Conservation (phyloP, 2,329 filamentous ascomycete species). For the Pseudogymnoascus sp. region DNA sequence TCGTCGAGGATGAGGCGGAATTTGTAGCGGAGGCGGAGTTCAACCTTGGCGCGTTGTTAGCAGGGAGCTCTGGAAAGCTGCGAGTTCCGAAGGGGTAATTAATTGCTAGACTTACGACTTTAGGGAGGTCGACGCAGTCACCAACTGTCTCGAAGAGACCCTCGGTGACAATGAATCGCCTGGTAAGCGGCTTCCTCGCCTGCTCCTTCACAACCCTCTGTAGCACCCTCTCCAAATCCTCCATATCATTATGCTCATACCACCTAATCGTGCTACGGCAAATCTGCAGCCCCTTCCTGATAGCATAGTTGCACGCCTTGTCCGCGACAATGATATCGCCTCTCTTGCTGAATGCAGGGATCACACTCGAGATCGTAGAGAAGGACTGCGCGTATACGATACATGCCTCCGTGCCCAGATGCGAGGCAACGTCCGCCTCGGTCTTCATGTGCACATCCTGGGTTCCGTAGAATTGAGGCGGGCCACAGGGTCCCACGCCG, state of each 20-base stretch:
- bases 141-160: constrained; percentile 87
- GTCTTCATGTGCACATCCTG: constrained; percentile 98
- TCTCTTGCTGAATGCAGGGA: constrained; percentile 92
- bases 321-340: constrained; percentile 97
- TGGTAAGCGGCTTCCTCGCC: constrained; percentile 70
- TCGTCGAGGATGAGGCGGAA: constrained; percentile 97
- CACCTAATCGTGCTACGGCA: constrained; percentile 84
- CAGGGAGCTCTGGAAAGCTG: not conserved
- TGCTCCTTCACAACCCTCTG: constrained; percentile 82
- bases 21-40: constrained; percentile 93
- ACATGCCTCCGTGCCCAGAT: constrained; percentile 77
- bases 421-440: constrained; percentile 85
- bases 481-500: constrained; percentile 91
- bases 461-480: constrained; percentile 95
- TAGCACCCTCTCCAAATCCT: constrained; percentile 80
- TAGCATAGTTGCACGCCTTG: constrained; percentile 84
- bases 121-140: constrained; percentile 76
- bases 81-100: not conserved
- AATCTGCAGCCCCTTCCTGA: constrained; percentile 89
- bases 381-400: constrained; percentile 97
- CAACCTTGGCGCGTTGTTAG: constrained; percentile 47
- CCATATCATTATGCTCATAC: constrained; percentile 96
- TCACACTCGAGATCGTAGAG: constrained; percentile 92
- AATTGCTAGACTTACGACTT: constrained; percentile 51
- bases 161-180: constrained; percentile 93